These are phyloP conservation scores for Zea mays DNA, from an alignment of 176 grass and related monocot species.

Conservation along the genomic window Zm-B73-REFERENCE-NAM-5.0 NC_050098.1:162747001-162747500, in stretches of 20 bases:
- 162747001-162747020: background rate
- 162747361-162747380: background rate
- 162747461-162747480: background rate
- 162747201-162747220: background rate
- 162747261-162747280: background rate
- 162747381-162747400: background rate
- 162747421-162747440: background rate
- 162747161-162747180: background rate
- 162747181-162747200: constrained; percentile 3
- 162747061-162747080: background rate
- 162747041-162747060: background rate
- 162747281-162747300: background rate
- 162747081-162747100: background rate
- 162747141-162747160: background rate
- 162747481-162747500: background rate
- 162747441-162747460: background rate
- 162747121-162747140: background rate
- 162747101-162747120: background rate
- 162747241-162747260: background rate
- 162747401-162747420: constrained; percentile 7
- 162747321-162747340: background rate
- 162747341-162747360: background rate
- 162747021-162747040: background rate
- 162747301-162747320: background rate
- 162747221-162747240: constrained; percentile 1